Percentiles rank a stretch among this genome's conserved stretches.
These are phyloP conservation scores for Plantago elongata DNA, from an alignment of 257 asterid species.

Conservation along the genomic window DNA sequence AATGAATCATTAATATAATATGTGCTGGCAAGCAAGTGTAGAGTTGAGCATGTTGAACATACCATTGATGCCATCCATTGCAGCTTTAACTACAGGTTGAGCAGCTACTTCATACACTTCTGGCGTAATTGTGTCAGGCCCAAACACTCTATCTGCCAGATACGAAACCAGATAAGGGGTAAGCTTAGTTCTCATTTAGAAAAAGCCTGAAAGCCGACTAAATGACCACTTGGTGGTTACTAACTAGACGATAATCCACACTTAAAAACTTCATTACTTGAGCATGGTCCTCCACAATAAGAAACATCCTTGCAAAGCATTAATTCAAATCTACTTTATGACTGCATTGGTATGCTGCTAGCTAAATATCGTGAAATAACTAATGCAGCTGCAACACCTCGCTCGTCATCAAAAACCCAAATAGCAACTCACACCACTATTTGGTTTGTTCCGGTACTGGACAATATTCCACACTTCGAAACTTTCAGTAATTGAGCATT, in stretches of 20 bases:
- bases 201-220: constrained; percentile 10
- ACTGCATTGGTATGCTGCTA: neutral
- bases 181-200: constrained; percentile 10
- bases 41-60: constrained; percentile 23
- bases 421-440: neutral
- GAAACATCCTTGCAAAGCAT: constrained; percentile 15
- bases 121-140: constrained; percentile 65
- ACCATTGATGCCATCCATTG: constrained; percentile 99
- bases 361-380: constrained; percentile 15
- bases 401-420: neutral
- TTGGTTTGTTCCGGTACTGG: neutral
- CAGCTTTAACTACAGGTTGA: constrained; percentile 91
- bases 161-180: constrained; percentile 7
- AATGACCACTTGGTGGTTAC: neutral
- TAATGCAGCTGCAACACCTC: constrained; percentile 6
- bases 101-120: constrained; percentile 97
- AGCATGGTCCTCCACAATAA: neutral
- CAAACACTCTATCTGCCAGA: constrained; percentile 79
- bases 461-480: neutral
- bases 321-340: constrained; percentile 5
- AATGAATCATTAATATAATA: constrained; percentile 2
- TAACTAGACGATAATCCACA: neutral
- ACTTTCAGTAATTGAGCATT: no score
- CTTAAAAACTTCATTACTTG: neutral
- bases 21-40: neutral